phyloP scores from a whole-genome alignment of 23 red algal genomes.

The Gracilaria gracilis region DNA sequence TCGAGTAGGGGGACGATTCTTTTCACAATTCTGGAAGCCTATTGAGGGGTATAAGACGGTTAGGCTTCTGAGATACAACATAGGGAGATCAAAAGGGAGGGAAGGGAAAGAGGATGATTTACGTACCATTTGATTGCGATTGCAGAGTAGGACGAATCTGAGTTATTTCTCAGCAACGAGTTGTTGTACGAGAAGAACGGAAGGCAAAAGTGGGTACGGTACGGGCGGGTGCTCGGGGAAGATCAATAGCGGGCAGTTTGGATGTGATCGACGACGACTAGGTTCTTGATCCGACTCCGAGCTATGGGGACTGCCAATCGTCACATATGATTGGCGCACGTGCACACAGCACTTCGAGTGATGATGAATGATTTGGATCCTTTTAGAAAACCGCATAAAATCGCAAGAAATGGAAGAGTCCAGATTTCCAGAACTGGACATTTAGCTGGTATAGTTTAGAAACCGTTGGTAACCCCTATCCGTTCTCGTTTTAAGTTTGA shows the following conservation, averaged over 20 bases:
- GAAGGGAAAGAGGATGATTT: background rate
- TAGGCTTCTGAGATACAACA: background rate
- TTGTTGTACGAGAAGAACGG: background rate
- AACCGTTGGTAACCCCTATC: too few relatives aligned
- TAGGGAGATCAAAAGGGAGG: background rate
- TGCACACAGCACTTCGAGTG: background rate
- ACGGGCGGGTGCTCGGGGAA: background rate
- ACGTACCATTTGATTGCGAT: slow-evolving; percentile 11
- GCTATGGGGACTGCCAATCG: background rate
- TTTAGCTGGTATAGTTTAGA: too few relatives aligned
- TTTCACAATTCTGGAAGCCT: slow-evolving; percentile 50
- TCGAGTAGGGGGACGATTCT: slow-evolving; percentile 91
- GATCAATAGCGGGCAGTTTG: background rate
- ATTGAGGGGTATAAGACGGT: background rate
- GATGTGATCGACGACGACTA: background rate
- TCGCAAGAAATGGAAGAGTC: background rate
- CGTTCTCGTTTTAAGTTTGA: background rate
- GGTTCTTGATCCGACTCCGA: background rate
- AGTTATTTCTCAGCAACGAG: background rate
- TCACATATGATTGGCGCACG: background rate
- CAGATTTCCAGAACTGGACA: background rate
- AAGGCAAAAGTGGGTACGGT: background rate
- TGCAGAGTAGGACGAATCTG: background rate
- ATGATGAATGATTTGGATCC: background rate
- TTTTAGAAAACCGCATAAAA: background rate